Evolutionary conservation across 768 basidiomycete species (phyloP), one percentile per base, ranked within the genome.

Genomic region (Plicaturopsis crispa): DNA sequence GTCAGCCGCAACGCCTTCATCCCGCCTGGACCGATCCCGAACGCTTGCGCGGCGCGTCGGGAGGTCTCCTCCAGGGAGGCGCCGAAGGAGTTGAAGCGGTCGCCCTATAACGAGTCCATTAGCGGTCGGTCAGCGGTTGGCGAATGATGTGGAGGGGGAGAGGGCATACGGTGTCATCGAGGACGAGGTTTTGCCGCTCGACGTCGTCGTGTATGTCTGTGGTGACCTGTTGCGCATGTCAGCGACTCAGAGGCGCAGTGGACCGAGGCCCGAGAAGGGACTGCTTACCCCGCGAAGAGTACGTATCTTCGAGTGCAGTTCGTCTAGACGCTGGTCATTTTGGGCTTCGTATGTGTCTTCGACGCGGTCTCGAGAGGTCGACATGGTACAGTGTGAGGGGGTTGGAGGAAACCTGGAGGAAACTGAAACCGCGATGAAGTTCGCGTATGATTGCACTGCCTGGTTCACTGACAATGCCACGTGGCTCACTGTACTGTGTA

Each of bases 181-280:
- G 64, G 38, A 83, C 73, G 3, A 73, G 52, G 50, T 91, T 90
- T 62, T 91, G 89, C 7, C 80, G 65, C 60, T 92, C 88, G 1
- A 81, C 81, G 50, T 91, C 89, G 44, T 78, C 73, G 54, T 92
- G 70, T 24, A 92, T 89, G 61, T 92, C 88, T 2, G 77, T 84
- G 10, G 88, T 91, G n/a, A 92, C 71, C 87, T 91, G n/a, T n/a
- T n/a, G n/a, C n/a, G n/a, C n/a, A n/a, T n/a, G n/a, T n/a, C n/a
- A n/a, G n/a, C n/a, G n/a, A n/a, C n/a, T n/a, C n/a, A n/a, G n/a
- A n/a, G n/a, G n/a, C n/a, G n/a, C n/a, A n/a, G n/a, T n/a, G n/a
- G n/a, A 38, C 13, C 16, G 33, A 17, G 22, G 20, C 13, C 4
- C 24, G 24, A 4, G 13, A 0, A 39, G 21, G 33, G 16, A 12